Evolutionary conservation across 2,329 filamentous ascomycete genomes (phyloP), one percentile per base, ranked within the genome.

Genomic region (Lachnellula cervina): DNA sequence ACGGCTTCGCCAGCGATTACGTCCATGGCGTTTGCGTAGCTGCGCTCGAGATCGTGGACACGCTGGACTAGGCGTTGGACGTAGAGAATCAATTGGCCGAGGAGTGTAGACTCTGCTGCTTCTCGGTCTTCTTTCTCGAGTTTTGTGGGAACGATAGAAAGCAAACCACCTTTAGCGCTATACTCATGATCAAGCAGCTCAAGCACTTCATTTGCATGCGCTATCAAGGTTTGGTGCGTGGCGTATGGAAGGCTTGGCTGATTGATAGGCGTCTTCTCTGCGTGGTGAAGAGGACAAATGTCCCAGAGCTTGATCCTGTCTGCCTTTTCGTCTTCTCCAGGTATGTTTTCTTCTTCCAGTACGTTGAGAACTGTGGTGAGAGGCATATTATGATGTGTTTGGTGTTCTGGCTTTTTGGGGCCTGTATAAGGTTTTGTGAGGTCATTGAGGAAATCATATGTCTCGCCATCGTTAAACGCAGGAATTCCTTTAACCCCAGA

Each of bases 121-220:
- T 69, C 63, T 28, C 75, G 69, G 49, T 77, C 70, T 13, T 70
- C 66, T 16, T 63, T 62, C 5, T 70, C 68, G 2, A 67, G 66
- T 16, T 73, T 70, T 2, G 71, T 71, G 0, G 81, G 82, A 1
- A 85, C 73, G 7, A 84, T 69, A 17, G 77, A 75, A 43, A 84
- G 71, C 17, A 85, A 69, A 2, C 82, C 82, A 16, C 82, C 82
- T 37, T 79, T 77, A 25, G 75, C 72, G 44, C 75, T 74, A 62
- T 78, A 81, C 66, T 84, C 81, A 64, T 84, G 80, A 60, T 85
- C 82, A 6, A 85, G 74, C 2, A 79, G 72, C 70, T 84, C 81
- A 5, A 85, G 76, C 50, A 81, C 79, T 56, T 78, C 74, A 64
- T 84, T 84, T 57, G 81, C 80, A 65, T 84, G 82, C 71, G 75